These are phyloP conservation scores for Trypanosoma congolense DNA, from an alignment of 208 protist genomes.

Conservation along the genomic window DNA sequence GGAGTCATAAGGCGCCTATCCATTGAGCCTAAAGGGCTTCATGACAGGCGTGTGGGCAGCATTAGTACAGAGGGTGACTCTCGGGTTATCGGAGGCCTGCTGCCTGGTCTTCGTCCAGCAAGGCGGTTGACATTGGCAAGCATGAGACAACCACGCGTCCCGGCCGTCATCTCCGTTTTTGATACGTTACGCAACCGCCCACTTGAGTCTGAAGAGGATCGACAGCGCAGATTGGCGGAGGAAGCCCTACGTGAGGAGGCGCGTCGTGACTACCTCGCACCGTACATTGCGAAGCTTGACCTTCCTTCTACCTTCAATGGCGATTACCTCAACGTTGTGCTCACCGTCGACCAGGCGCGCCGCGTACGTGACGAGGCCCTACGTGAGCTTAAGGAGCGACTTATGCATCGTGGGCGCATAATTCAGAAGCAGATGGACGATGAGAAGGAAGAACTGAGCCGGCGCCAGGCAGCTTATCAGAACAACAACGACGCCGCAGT, in stretches of 20 bases:
- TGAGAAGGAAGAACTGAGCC: constrained; percentile 83
- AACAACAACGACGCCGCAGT: constrained; percentile 57
- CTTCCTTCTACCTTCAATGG: constrained; percentile 60
- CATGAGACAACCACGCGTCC: constrained; percentile 36
- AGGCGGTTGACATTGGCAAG: constrained; percentile 6
- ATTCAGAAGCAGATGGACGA: constrained; percentile 87
- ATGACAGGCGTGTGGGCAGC: too few species aligned
- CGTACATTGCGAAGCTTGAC: constrained; percentile 85
- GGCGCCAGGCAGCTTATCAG: constrained; percentile 67
- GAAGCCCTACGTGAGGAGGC: constrained; percentile 61
- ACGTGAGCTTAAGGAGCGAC: constrained; percentile 82
- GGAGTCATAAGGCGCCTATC: background rate
- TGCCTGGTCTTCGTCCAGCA: background rate
- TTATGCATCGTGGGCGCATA: constrained; percentile 88
- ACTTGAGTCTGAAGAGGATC: constrained; percentile 76
- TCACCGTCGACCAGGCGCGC: constrained; percentile 71
- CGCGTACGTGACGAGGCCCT: constrained; percentile 82
- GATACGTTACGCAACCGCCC: constrained; percentile 88
- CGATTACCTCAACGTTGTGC: constrained; percentile 64
- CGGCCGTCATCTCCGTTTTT: constrained; percentile 56
- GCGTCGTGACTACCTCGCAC: constrained; percentile 84
- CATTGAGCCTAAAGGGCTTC: background rate
- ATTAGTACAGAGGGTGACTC: too few species aligned
- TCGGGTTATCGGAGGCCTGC: too few species aligned
- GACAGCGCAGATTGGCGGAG: constrained; percentile 63